phyloP scores from a whole-genome alignment of 2,329 filamentous ascomycete genomes.

The Cladosporium phlei region DNA sequence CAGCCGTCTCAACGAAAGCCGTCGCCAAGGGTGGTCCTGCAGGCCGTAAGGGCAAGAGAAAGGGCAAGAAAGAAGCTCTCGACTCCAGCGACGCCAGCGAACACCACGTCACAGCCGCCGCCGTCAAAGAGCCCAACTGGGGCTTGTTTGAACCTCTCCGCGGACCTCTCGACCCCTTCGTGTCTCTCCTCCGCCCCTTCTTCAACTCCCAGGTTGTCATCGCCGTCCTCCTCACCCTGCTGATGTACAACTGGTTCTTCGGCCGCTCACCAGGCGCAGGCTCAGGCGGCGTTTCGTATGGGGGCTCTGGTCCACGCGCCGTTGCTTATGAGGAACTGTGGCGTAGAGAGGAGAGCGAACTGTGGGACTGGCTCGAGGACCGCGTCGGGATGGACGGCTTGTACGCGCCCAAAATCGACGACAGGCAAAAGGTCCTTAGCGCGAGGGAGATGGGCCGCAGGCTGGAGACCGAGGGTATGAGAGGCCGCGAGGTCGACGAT shows the following conservation, averaged over 20 bases:
- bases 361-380: constrained; percentile 93
- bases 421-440: constrained; percentile 26
- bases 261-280: constrained; percentile 22
- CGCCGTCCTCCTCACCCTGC: constrained; percentile 64
- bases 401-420: constrained; percentile 24
- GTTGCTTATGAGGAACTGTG: constrained; percentile 92
- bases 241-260: constrained; percentile 66
- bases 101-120: constrained; percentile 25
- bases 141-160: constrained; percentile 76
- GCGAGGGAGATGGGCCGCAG: constrained; percentile 24
- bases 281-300: constrained; percentile 35
- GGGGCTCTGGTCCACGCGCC: constrained; percentile 58
- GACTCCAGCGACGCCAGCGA: constrained; percentile 41
- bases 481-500: constrained; percentile 74
- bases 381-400: constrained; percentile 65
- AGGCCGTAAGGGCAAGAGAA: constrained; percentile 42
- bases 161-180: constrained; percentile 62
- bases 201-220: constrained; percentile 74
- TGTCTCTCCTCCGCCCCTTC: constrained; percentile 65
- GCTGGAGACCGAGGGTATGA: constrained; percentile 59
- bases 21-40: constrained; percentile 45
- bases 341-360: constrained; percentile 76
- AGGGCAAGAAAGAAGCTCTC: constrained; percentile 50
- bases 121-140: constrained; percentile 54
- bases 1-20: constrained; percentile 63